A percentile compares a stretch with the other conserved stretches of the same genome.
Conservation (phyloP, 1,139 yeast species). For the Saccharomyces hybrid region DNA sequence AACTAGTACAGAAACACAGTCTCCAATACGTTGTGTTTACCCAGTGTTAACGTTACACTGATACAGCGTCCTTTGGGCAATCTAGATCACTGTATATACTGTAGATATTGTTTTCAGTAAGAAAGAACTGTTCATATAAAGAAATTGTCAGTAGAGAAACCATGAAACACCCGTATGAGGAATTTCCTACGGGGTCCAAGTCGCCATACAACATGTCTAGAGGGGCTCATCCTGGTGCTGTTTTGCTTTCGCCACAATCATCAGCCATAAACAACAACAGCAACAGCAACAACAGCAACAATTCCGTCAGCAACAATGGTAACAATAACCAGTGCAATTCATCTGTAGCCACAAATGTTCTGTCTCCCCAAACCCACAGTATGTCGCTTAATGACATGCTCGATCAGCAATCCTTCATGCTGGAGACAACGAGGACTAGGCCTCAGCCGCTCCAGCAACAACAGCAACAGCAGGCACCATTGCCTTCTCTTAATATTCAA, state of each 20-base stretch:
- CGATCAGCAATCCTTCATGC: conserved; percentile 17
- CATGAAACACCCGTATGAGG: conserved; percentile 1
- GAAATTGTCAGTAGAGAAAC: neutral
- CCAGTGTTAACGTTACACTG: too few relatives aligned
- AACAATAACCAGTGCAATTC: conserved; percentile 8
- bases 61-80: neutral
- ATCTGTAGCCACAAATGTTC: conserved; percentile 10
- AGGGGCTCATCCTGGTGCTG: conserved; percentile 35
- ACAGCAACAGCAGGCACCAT: conserved; percentile 2
- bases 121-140: neutral
- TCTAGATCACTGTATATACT: neutral
- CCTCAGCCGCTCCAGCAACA: conserved; percentile 1
- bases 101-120: neutral
- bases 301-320: conserved; percentile 7
- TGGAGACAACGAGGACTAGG: conserved; percentile 2
- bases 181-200: conserved; percentile 3
- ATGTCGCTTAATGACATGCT: conserved; percentile 20
- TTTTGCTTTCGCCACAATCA: too few relatives aligned
- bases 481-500: conserved; percentile 2
- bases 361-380: conserved; percentile 11
- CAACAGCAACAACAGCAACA: too few relatives aligned
- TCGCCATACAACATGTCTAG: conserved; percentile 10
- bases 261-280: too few relatives aligned
- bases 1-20: neutral
- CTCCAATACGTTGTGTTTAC: neutral